Evolutionary conservation across 139 green algal species (phyloP), one percentile per base, ranked within the genome.

Genomic region (Coccomyxa sp.): DNA sequence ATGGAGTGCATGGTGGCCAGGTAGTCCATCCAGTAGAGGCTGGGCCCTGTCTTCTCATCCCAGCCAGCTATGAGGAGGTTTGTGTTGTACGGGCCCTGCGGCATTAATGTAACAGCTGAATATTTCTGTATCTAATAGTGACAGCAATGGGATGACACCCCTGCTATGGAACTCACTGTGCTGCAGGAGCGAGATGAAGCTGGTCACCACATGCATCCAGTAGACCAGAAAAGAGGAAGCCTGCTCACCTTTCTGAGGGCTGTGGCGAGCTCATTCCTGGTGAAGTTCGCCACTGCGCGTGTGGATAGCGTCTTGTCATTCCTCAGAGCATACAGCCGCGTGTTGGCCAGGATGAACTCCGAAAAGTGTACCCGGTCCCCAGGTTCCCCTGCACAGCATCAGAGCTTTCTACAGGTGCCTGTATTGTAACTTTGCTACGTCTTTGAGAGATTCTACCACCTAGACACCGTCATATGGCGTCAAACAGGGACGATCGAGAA

Each of bases 1-100:
- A 98, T 91, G 82, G 96, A 96, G 89, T 97, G 95, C 77, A 98
- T 85, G 4, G 97, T 99, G 24, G 94, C 96, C 35, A 99, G 88
- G 88, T 99, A 99, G 88, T 99, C 97, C 71, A 98, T 84, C 93
- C 94, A 99, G 85, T 98, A 99, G 55, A 99, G 84, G 0, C 90
- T 88, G 0, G 97, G 82, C 0, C 95, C 95, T 0, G 82, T 80
- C 8, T 78, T 84, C 74, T 97, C 84, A 77, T 99, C 96, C 78
- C 89, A 99, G 0, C 97, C 97, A 8, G 94, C 97, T 34, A 99
- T 78, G 36, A 99, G 83, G 72, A 99, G 75, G 89, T 99, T 99
- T 79, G 89, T 91, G 55, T 96, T 85, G 83, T 98, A 99, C 0
- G 95, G 93, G 0, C 89, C 91, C 94, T 98, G 89, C 55, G 84